A percentile compares a stretch with the other conserved stretches of the same genome.
phyloP scores from a whole-genome alignment of 805 yeast species.

The Candida morakotiae region DNA sequence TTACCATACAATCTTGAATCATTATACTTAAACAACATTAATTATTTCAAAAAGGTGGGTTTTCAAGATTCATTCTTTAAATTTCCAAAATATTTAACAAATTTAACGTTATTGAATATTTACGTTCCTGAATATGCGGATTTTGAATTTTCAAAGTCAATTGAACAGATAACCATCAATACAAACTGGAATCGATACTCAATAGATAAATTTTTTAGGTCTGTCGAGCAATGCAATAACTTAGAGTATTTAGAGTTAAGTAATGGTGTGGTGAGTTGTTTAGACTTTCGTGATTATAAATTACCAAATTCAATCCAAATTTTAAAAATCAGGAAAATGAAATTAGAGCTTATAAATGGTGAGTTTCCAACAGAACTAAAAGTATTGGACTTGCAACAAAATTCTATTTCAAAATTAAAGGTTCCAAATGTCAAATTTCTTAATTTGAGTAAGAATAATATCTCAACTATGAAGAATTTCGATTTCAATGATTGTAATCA shows the following conservation, averaged over 20 bases:
- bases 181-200: not conserved
- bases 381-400: not conserved
- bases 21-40: slow-evolving; percentile 1
- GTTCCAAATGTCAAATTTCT: not conserved
- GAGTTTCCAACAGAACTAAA: not conserved
- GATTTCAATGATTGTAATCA: not conserved
- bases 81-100: not conserved
- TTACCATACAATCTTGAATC: not conserved
- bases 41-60: not conserved
- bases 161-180: not conserved
- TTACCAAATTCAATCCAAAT: not conserved
- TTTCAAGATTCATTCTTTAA: not conserved
- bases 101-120: not conserved
- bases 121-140: not conserved
- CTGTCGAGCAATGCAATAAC: too few relatives aligned
- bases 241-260: too few relatives aligned
- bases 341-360: not conserved
- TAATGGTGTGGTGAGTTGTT: too few relatives aligned
- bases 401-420: not conserved
- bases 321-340: not conserved
- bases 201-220: too few relatives aligned
- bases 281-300: too few relatives aligned
- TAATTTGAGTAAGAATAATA: not conserved
- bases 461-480: not conserved
- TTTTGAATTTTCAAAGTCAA: not conserved